These are phyloP conservation scores for Rhodosporidiobolus odoratus DNA, from an alignment of 768 basidiomycete species.

Conservation along the genomic window DNA sequence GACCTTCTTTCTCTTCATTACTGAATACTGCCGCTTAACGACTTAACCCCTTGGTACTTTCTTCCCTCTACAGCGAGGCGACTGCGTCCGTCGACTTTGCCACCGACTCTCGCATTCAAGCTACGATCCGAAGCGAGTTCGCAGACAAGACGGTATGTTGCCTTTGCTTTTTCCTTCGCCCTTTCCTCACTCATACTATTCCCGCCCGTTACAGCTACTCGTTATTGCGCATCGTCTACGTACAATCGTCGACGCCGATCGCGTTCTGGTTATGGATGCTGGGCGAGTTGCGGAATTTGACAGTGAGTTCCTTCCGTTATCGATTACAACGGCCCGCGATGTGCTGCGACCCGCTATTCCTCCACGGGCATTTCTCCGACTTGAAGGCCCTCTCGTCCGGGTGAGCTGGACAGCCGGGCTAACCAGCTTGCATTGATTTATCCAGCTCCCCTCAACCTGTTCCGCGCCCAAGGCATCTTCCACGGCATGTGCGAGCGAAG, in stretches of 20 bases:
- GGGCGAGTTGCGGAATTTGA: conserved; percentile 57
- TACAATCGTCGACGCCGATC: conserved; percentile 82
- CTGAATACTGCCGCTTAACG: conserved; percentile 30
- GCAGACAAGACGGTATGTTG: conserved; percentile 59
- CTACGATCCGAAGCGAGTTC: conserved; percentile 76
- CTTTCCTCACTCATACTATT: conserved; percentile 55
- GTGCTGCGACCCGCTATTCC: background rate
- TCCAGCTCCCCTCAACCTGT: conserved; percentile 52
- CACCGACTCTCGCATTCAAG: conserved; percentile 84
- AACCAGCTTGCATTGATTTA: no score
- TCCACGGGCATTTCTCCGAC: background rate
- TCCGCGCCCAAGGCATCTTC: conserved; percentile 55
- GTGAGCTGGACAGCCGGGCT: no score
- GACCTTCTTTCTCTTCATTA: conserved; percentile 42
- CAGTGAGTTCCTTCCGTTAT: background rate
- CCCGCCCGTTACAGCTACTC: conserved; percentile 8
- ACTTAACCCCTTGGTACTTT: background rate
- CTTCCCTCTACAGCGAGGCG: conserved; percentile 15
- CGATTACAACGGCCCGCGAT: background rate
- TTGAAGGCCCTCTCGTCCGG: no score
- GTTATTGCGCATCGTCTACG: conserved; percentile 63
- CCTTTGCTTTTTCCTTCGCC: conserved; percentile 49
- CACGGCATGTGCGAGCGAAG: conserved; percentile 59
- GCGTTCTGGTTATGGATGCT: conserved; percentile 78
- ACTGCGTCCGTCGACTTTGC: conserved; percentile 52